Base-by-base conservation (phyloP, 2,329 filamentous ascomycete genomes). In the Colletotrichum sp. region DNA sequence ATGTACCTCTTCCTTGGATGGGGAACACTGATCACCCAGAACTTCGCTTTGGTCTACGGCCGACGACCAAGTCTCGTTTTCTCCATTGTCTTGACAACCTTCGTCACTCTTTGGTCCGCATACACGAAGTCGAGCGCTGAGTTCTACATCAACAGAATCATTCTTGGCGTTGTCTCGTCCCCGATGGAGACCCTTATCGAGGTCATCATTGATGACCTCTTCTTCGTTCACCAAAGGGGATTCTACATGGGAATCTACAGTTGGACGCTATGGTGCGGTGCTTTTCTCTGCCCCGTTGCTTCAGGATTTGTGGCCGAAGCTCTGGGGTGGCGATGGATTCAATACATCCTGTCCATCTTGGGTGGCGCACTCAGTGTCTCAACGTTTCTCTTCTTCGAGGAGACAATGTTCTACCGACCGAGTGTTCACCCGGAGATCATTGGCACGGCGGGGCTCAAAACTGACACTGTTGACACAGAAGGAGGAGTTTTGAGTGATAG, bases 231-330 rank as follows among this genome's bases (percentile, higher is more conserved):
- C 68, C 78, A 80, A 9, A 77, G 79, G 36, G 78, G 79, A 0
- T 80, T 80, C 39, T 80, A 80, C 21, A 80, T 80, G 79, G 79
- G 79, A 18, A 64, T 75, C 7, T 80, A 80, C 36, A 77, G 75
- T 36, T 80, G 79, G 79, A 77, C 79, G 2, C 32, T 81, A 3
- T 81, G 79, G 79, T 79, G 79, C 7, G 78, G 78, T 7, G 80
- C 79, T 3, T 80, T 80, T 21, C 78, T 81, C 4, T 77, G 79
- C 3, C 80, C 80, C 0, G 79, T 81, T 1, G 77, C 79, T 28
- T 77, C 79, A 8, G 79, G 79, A 3, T 81, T 78, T 16, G 61
- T 81, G 13, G 80, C 80, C 0, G 69, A 78, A 24, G 65, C 72
- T 0, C 65, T 80, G 2, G 80, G 80, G 2, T 80, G 79, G 79